These are phyloP conservation scores for Cystobasidiaceae sp. DNA, from an alignment of 1,284 basidiomycete species.

Conservation along the genomic window DNA sequence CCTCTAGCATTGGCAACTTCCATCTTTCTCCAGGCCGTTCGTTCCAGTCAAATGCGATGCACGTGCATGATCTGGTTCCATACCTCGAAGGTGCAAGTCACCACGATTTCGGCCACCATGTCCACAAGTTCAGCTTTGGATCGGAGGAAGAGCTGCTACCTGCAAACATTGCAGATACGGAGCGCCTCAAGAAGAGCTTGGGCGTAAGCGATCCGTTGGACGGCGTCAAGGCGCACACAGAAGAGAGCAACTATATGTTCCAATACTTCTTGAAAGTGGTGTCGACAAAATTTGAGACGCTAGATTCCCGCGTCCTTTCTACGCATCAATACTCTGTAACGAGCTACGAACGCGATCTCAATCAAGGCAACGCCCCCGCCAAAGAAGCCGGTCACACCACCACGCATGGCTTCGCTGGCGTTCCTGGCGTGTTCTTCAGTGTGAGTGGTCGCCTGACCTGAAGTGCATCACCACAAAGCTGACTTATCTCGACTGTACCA, in stretches of 20 bases:
- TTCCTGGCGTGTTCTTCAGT: constrained; percentile 70
- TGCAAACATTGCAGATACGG: constrained; percentile 6
- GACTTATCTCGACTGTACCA: neutral
- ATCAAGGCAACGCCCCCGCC: constrained; percentile 35
- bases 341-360: constrained; percentile 82
- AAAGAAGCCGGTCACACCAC: constrained; percentile 51
- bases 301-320: constrained; percentile 58
- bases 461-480: neutral
- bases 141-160: constrained; percentile 49
- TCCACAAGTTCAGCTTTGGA: constrained; percentile 43
- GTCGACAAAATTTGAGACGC: constrained; percentile 77
- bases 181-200: constrained; percentile 63
- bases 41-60: constrained; percentile 78
- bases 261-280: constrained; percentile 94
- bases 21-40: constrained; percentile 68
- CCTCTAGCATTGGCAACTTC: constrained; percentile 46
- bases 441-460: neutral
- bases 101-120: constrained; percentile 87
- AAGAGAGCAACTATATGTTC: constrained; percentile 53
- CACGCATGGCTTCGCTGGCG: constrained; percentile 70
- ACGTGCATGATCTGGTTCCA: constrained; percentile 89
- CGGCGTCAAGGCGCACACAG: constrained; percentile 57
- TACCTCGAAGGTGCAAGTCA: constrained; percentile 81
- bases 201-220: constrained; percentile 80
- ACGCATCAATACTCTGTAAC: constrained; percentile 72